Base-by-base conservation (phyloP, 768 basidiomycete species). In the Hebeloma cylindrosporum region DNA sequence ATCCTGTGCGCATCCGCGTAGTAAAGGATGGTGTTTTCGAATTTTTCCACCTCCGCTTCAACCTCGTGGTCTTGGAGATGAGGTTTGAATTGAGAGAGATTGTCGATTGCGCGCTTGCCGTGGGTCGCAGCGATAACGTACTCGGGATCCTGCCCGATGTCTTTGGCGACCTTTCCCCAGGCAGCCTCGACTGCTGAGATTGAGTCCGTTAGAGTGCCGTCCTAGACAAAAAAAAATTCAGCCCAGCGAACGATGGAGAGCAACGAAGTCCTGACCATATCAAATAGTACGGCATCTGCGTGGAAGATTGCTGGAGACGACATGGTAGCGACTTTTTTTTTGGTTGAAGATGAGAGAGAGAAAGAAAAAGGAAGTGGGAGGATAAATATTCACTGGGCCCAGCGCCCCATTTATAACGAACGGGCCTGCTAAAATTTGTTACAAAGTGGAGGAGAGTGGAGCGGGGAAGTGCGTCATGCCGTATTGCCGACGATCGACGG, bases 31-130 rank as follows among this genome's bases (percentile, higher is more conserved):
- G 71, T 73, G 53, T 79, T 69, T 60, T 86, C 84, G 51, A 85
- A 85, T 16, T 68, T 68, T n/a, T 71, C 65, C 2, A 83, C 80
- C 47, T 78, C 80, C 22, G 50, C 62, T 54, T 79, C 77, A 70
- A 83, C 77, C 61, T 82, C 75, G 60, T 80, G 70, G 16, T 57
- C 34, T 51, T 70, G 69, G 54, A 83, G 76, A 23, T 72, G 60
- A 0, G 82, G 81, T 56, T 78, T 80, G 69, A 81, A 80, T 37
- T 73, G 69, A 3, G 73, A 61, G 51, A 87, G 77, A 65, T 88
- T 88, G 68, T 88, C 85, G 57, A 84, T 71, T 8, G 85, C 86
- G 48, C 85, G 81, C 58, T 85, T 82, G 57, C 85, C 85, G 61
- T 88, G 85, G n/a, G 85, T 87, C 28, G 82, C 80, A 7, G 79